Conservation (phyloP, 2,329 filamentous ascomycete species). For the Penicillium psychrosexuale region DNA sequence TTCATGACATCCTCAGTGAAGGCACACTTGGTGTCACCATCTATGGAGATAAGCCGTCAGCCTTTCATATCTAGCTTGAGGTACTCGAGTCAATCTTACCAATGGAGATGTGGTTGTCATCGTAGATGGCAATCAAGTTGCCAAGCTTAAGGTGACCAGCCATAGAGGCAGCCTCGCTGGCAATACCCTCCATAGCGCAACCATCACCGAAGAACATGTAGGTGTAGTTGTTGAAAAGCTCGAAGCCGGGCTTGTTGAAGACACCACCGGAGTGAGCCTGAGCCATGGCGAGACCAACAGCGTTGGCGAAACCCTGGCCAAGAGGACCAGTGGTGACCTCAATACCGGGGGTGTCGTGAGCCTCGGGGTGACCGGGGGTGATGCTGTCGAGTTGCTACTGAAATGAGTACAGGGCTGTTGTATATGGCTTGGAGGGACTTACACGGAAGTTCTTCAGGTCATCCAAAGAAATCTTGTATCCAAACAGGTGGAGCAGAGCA, state of each 20-base stretch:
- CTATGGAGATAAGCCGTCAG: slow-evolving; percentile 42
- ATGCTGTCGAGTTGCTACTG: slow-evolving; percentile 67
- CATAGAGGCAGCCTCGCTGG: slow-evolving; percentile 83
- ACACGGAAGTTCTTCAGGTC: slow-evolving; percentile 97
- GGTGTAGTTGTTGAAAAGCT: slow-evolving; percentile 93
- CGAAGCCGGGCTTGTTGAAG: slow-evolving; percentile 96
- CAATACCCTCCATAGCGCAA: slow-evolving; percentile 97
- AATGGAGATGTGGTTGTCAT: slow-evolving; percentile 96
- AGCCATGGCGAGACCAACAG: slow-evolving; percentile 95
- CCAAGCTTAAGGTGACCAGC: slow-evolving; percentile 96
- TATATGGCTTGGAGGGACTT: slow-evolving; percentile 44
- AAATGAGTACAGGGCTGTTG: slow-evolving; percentile 10
- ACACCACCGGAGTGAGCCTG: slow-evolving; percentile 84
- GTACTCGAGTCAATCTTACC: slow-evolving; percentile 45
- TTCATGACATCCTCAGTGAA: slow-evolving; percentile 97
- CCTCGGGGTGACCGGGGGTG: slow-evolving; percentile 93
- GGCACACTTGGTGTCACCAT: slow-evolving; percentile 91
- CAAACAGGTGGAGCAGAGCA: slow-evolving; percentile 93
- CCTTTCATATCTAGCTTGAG: not conserved
- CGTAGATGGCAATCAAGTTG: slow-evolving; percentile 95
- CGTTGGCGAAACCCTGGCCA: slow-evolving; percentile 94
- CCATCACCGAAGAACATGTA: slow-evolving; percentile 97
- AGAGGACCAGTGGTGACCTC: slow-evolving; percentile 98
- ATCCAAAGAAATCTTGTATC: slow-evolving; percentile 80
- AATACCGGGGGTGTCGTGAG: slow-evolving; percentile 92